These are phyloP conservation scores for Leccinum ochraceum DNA, from an alignment of 768 basidiomycete genomes.

Conservation along the genomic window DNA sequence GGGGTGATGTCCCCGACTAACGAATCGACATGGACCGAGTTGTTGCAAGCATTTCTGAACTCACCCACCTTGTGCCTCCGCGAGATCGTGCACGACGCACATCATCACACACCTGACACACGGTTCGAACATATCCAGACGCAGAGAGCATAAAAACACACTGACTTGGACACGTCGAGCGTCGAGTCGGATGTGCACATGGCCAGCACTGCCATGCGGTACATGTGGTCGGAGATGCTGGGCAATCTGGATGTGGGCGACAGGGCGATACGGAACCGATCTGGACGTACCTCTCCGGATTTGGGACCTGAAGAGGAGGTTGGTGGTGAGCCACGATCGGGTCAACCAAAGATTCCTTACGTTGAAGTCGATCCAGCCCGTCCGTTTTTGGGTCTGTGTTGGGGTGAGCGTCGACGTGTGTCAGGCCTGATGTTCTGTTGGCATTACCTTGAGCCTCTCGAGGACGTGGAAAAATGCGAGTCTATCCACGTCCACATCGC, in stretches of 20 bases:
- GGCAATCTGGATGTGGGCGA: not conserved
- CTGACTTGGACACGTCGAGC: constrained; percentile 74
- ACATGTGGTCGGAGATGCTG: constrained; percentile 35
- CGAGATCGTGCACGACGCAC: constrained; percentile 93
- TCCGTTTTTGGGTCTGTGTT: constrained; percentile 86
- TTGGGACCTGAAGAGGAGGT: constrained; percentile 63
- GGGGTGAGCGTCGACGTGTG: not conserved
- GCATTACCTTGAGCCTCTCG: constrained; percentile 80
- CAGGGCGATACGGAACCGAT: not conserved
- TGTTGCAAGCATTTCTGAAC: not conserved
- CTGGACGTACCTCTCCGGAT: constrained; percentile 69
- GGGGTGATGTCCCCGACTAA: constrained; percentile 94
- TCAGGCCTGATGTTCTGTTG: not conserved
- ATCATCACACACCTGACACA: constrained; percentile 70
- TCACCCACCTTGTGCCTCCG: constrained; percentile 81
- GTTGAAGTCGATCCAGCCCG: constrained; percentile 89
- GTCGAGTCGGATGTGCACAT: constrained; percentile 69
- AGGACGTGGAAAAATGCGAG: constrained; percentile 91
- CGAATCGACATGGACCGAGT: not conserved
- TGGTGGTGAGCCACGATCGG: constrained; percentile 6
- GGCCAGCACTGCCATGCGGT: too few species aligned
- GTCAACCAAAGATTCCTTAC: constrained; percentile 8
- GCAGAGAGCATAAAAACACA: not conserved
- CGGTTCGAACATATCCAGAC: not conserved
- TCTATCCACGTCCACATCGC: constrained; percentile 60